A percentile compares a stretch with the other conserved stretches of the same genome.
These are phyloP conservation scores for Fusarium brevicatenulatum DNA, from an alignment of 2,329 filamentous ascomycete genomes.

Conservation along the genomic window DNA sequence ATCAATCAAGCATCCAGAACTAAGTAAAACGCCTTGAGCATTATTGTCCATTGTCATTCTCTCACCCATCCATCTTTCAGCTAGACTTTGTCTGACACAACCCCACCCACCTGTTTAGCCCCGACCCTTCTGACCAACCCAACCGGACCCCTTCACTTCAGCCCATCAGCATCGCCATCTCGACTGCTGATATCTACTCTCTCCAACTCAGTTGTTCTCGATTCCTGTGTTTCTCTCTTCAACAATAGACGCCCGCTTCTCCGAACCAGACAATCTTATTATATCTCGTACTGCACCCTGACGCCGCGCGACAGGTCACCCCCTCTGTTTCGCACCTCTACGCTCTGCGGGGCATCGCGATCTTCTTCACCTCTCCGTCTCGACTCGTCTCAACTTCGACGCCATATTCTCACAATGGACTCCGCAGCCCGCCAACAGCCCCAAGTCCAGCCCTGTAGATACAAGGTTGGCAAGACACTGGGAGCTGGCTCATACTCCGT, in stretches of 20 bases:
- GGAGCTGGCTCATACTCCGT: slow-evolving; percentile 98
- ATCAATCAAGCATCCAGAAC: not conserved
- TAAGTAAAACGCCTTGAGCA: slow-evolving; percentile 1
- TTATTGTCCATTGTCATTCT: not conserved
- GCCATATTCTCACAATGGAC: slow-evolving; percentile 32
- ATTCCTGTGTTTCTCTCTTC: not conserved
- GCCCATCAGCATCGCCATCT: slow-evolving; percentile 21
- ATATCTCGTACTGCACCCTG: not conserved
- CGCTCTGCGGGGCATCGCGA: slow-evolving; percentile 33
- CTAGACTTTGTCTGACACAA: slow-evolving; percentile 24
- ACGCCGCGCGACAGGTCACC: not conserved
- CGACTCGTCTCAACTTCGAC: slow-evolving; percentile 6
- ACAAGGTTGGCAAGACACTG: slow-evolving; percentile 98
- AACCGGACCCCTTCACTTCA: slow-evolving; percentile 19
- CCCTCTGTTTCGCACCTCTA: slow-evolving; percentile 2
- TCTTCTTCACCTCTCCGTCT: slow-evolving; percentile 9
- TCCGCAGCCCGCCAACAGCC: slow-evolving; percentile 49
- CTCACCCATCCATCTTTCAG: slow-evolving; percentile 27
- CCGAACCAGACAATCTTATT: not conserved
- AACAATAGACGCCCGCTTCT: not conserved
- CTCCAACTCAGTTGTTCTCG: not conserved
- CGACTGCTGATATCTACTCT: slow-evolving; percentile 17
- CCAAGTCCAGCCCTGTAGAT: slow-evolving; percentile 92
- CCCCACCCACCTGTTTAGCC: slow-evolving; percentile 29
- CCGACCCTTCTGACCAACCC: slow-evolving; percentile 19